These are phyloP conservation scores for Bremia lactucae DNA, from an alignment of 352 stramenopile species.

Conservation along the genomic window DNA sequence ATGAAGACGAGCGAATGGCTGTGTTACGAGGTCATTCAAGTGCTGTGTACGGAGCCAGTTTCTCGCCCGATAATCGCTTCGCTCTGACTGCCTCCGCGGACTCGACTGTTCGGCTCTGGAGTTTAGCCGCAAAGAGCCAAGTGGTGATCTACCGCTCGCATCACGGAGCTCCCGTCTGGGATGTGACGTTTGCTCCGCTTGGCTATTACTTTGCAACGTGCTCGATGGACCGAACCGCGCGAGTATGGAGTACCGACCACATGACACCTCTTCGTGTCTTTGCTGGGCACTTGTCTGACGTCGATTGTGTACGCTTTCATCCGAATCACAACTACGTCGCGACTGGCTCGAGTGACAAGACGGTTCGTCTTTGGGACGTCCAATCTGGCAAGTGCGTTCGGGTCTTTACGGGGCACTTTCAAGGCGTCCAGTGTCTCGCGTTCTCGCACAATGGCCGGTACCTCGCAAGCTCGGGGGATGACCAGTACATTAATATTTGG, in stretches of 20 bases:
- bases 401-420: slow-evolving; percentile 86
- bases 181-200: slow-evolving; percentile 81
- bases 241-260: slow-evolving; percentile 91
- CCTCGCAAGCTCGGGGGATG: slow-evolving; percentile 75
- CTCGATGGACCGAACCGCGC: slow-evolving; percentile 88
- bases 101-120: slow-evolving; percentile 79
- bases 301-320: slow-evolving; percentile 89
- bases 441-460: slow-evolving; percentile 88
- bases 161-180: slow-evolving; percentile 82
- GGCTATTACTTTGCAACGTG: slow-evolving; percentile 94
- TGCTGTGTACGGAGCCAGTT: slow-evolving; percentile 77
- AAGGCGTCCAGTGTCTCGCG: slow-evolving; percentile 79
- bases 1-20: slow-evolving; percentile 61
- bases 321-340: slow-evolving; percentile 94
- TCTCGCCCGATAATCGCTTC: slow-evolving; percentile 81
- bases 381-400: slow-evolving; percentile 87
- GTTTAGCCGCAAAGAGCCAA: slow-evolving; percentile 69
- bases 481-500: slow-evolving; percentile 90
- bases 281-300: slow-evolving; percentile 86
- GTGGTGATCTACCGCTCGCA: slow-evolving; percentile 70
- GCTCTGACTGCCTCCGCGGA: slow-evolving; percentile 73
- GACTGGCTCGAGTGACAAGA: slow-evolving; percentile 91
- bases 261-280: slow-evolving; percentile 88
- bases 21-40: slow-evolving; percentile 64
- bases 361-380: slow-evolving; percentile 90